Evolutionary conservation across 306 rosid species (phyloP), one percentile per base, ranked within the genome.

Genomic region (Prunus mongolica): DNA sequence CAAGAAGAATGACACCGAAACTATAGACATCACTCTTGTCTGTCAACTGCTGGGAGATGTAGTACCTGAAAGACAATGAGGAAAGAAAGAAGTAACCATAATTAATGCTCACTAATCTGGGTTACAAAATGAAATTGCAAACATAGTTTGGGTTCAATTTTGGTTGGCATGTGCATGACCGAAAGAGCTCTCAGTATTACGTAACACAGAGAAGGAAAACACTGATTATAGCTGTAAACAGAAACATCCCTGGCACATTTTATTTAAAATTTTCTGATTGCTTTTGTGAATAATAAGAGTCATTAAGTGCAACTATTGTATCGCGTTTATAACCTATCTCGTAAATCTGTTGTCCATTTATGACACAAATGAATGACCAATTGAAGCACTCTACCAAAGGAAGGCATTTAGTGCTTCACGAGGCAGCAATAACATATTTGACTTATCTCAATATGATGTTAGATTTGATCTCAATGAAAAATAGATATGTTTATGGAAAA

Each of bases 1-100:
- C 99, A 41, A 95, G 99, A 84, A 95, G 99, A 86, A 95, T 92
- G 76, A 95, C 99, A 1, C 99, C 99, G 46, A 92, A 95, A 79
- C 99, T 90, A 83, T 92, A 95, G 54, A 92, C 93, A 58, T 95
- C 99, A 70, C 99, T 95, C 84, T 95, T 95, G 82, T 95, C 99
- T 0, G 99, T 95, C 82, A 92, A 83, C 88, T 95, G 97, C 83
- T 95, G 99, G 58, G 99, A 95, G 83, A 92, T 92, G 24, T 92
- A 92, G 73, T 90, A 95, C 96, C 99, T 95, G 91, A 60, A 64
- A 55, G 70, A 62, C 71, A 5, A 72, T 10, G 57, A 49, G 65
- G 55, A 41, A 16, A 58, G 34, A 38, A 12, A 6, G 3, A 44
- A 27, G 4, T 14, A 19, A 20, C 7, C 4, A 38, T 38, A 38